Base-by-base conservation (phyloP, 2,329 filamentous ascomycete genomes). In the Penicillium concentricum region DNA sequence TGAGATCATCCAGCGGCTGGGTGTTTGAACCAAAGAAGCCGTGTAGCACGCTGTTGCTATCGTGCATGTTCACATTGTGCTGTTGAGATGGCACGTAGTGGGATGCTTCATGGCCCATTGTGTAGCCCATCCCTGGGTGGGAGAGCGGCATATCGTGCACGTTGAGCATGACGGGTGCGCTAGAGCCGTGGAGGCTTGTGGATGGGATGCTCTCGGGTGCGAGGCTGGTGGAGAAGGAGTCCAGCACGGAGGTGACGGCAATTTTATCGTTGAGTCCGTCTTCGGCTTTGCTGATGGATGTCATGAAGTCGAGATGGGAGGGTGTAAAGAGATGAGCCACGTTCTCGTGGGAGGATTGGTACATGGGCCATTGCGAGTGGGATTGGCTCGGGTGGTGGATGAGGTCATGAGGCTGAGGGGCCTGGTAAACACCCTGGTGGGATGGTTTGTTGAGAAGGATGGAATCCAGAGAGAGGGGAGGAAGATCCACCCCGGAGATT, bases 281-380 rank as follows among this genome's bases (percentile, higher is more conserved):
- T 57, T 75, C 73, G 2, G 67, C 35, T 59, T 70, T 74, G 38
- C 65, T 68, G 52, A 75, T 73, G 8, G 69, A 57, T 46, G 62
- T 61, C 55, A 75, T 52, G 37, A 75, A 73, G 56, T 75, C 73
- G 35, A 74, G 69, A 2, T 69, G 58, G 4, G 67, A 64, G 0
- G 72, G 46, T 56, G 69, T 69, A 58, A 72, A 75, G 13, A 75
- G 67, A 54, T 70, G 68, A 51, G 64, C 57, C 32, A 74, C 66
- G 28, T 65, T 69, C n/a, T 75, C 72, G 51, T 72, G 69, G 26
- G 70, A 62, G 3, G 69, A 62, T n/a, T 61, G 62, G 47, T 75
- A 75, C 53, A 74, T 50, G 4, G 71, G 67, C 73, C 73, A 75
- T 44, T 69, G 70, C 2, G 67, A 61, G n/a, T 74, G 73, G 2